Conservation (phyloP, 2,329 filamentous ascomycete species). For the Lomentospora prolificans region DNA sequence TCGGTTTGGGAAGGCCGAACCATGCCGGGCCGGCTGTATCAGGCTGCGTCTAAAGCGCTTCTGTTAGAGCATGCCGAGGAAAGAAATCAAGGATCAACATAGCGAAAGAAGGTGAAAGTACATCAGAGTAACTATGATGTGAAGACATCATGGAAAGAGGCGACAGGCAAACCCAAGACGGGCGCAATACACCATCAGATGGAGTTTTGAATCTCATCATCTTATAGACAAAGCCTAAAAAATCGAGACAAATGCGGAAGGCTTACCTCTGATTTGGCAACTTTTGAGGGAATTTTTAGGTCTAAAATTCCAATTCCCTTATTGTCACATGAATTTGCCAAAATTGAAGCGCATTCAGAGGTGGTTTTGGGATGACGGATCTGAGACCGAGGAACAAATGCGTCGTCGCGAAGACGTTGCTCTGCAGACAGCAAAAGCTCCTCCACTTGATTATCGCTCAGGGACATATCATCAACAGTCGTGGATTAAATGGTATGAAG, state of each 20-base stretch:
- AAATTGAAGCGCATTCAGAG: not conserved
- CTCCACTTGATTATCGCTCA: not conserved
- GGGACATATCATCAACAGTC: not conserved
- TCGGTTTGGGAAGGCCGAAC: constrained; percentile 80
- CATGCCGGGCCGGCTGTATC: constrained; percentile 67
- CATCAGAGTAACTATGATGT: constrained; percentile 68
- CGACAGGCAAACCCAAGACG: constrained; percentile 24
- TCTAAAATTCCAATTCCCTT: no score
- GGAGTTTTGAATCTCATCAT: constrained; percentile 31
- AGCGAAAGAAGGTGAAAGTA: not conserved
- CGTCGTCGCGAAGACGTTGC: not conserved
- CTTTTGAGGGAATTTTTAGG: no score
- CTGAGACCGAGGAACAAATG: no score
- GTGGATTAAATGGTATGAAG: not conserved
- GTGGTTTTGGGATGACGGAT: no score
- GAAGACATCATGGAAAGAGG: constrained; percentile 52
- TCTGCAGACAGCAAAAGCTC: not conserved
- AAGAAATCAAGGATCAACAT: not conserved
- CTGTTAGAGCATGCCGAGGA: constrained; percentile 14
- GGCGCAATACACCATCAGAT: constrained; percentile 4
- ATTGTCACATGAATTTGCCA: not conserved
- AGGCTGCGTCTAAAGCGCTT: constrained; percentile 7
- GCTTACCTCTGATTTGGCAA: not conserved
- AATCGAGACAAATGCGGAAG: not conserved
- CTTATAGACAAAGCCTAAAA: constrained; percentile 10